Base-by-base conservation (phyloP, 805 yeast species). In the Kodamaea kakaduensis region DNA sequence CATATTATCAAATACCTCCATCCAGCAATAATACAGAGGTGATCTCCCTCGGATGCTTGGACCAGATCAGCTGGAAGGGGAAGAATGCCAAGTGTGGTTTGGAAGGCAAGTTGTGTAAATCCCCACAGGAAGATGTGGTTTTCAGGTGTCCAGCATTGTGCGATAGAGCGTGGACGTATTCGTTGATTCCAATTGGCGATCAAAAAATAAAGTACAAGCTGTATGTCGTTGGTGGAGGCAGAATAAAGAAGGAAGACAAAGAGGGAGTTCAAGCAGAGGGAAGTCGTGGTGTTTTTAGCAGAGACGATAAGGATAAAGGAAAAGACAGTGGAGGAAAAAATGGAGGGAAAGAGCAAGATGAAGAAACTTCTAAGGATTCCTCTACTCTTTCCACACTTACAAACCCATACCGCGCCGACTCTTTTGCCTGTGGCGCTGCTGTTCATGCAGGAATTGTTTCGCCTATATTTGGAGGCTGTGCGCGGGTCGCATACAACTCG, bases 101-200 rank as follows among this genome's bases (percentile, higher is more conserved):
- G 7, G 64, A 80, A 44, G 95, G 81, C 1, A 55, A 63, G n/a
- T 42, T 62, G 6, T 87, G 96, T 57, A 58, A 52, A 1, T 72
- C 77, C 0, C 59, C 70, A 30, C 59, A 52, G 3, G 51, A 61
- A 10, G 69, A 66, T 31, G 69, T 81, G 17, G 56, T 72, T 3
- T 69, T 88, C 50, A 67, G 87, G 45, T 89, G 97, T 56, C 96
- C 96, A 0, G 95, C 96, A 0, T 62, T 88, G 21, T 89, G 97
- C 59, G 87, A 81, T 45, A 62, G 81, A 21, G 84, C 77, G 20
- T 77, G 84, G 79, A 73, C 86, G 0, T 89, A 79, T 54, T 76
- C 88, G 2, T 75, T 81, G 12, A 62, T 81, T 8, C 80, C 89
- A 0, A 85, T 86, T 0, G 97, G 96, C 0, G 70, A 70, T 34